Base-by-base conservation (phyloP, 768 basidiomycete species). In the Saitozyma podzolica region DNA sequence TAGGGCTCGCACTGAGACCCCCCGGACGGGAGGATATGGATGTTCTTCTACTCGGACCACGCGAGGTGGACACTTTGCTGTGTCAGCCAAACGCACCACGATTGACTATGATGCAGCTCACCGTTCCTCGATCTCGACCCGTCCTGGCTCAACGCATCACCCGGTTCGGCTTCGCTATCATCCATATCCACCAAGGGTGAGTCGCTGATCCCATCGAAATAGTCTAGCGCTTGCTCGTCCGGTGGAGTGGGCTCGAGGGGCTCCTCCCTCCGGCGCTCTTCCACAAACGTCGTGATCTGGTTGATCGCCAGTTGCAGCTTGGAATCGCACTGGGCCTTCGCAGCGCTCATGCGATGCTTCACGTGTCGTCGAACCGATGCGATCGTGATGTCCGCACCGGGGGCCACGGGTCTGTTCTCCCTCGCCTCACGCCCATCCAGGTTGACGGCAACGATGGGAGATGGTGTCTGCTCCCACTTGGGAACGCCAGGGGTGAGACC, bases 271-370 rank as follows among this genome's bases (percentile, higher is more conserved):
- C 29, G 29, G 17, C 16, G 86, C 76, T 92, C 89, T 82, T 99
- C 95, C 70, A 96, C 95, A 81, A 92, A 97, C 45, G 87, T 80
- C 66, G 95, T 95, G 83, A 99, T 93, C 63, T 88, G 91, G 80
- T 91, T 88, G 63, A 94, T 92, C 76, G 97, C 90, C 76, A 92
- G 89, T 75, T 89, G 88, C 9, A 99, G 86, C 80, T 96, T 92
- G 83, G 90, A 90, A 85, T 99, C 92, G 83, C 95, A 99, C 67
- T 91, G 90, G 55, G 90, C 86, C 83, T 99, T 98, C 61, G 95
- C 93, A 4, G 89, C 89, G 82, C 88, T 89, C 80, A 98, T 87
- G 61, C 96, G 88, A 66, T 92, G 86, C 45, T 89, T 91, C 73
- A 98, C 91, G 82, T 97, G 94, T 59, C 92, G 86, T 64, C 90